Base-by-base conservation (phyloP, 2,329 filamentous ascomycete species). In the Cylindrodendrum hubeiense region DNA sequence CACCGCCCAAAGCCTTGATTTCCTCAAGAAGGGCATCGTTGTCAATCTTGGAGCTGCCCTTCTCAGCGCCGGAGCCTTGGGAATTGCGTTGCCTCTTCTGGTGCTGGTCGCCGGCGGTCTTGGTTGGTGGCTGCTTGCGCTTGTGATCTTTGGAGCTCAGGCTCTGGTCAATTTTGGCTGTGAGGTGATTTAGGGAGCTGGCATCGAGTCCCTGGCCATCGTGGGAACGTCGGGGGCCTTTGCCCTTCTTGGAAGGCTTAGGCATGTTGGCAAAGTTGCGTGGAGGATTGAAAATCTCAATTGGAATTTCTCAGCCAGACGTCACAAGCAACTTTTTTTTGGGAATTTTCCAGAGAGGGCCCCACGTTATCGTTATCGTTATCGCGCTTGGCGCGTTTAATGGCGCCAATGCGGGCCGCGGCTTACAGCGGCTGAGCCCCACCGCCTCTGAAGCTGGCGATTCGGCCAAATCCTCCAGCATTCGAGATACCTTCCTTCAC, bases 1-100 rank as follows among this genome's bases (percentile, higher is more conserved):
- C 88, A 15, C 90, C 90, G 4, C 89, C 90, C 2, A 92, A 80
- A 15, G 87, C 88, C 68, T 85, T 82, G 66, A 92, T 92, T 73
- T 92, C 90, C 60, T 88, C 85, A 8, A 92, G 79, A 5, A 92
- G 79, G 13, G 78, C 75, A 33, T 81, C 79, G n/a, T 77, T 70
- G 22, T 77, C 77, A 24, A 77, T 73, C 12, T 75, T 70, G 17
- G 49, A 33, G 37, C 66, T 59, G 24, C 70, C 71, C 70, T 75
- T 79, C 5, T 67, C 67, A 50, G 70, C 62, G 26, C 57, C 68
- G 24, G 65, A 52, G 9, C 64, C 69, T 17, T 75, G 71, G 1
- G 71, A 73, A 51, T 79, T 80, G 63, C 78, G 78, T 66, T 79
- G 81, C 69, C 80, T 79, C 66, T 81, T 80, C 66, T 76, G 72